Evolutionary conservation across 371 early-diverging fungal species (phyloP), one percentile per base, ranked within the genome.

Genomic region (Rhizopus arrhizus): DNA sequence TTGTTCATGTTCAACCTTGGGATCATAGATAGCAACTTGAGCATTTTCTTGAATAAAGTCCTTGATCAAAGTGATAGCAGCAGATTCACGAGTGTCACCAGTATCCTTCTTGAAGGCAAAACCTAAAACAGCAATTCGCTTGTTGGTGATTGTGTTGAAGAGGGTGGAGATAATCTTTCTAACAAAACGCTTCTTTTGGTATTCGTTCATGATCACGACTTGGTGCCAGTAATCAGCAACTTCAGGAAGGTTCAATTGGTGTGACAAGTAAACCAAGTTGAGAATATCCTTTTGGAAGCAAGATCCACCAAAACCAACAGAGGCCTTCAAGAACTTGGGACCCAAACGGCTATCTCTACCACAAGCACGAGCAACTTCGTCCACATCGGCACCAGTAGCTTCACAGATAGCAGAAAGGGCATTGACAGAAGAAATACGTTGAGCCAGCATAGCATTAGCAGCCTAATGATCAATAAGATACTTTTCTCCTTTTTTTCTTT

Each of bases 51-150:
- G 82, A 53, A 95, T 78, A 52, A 95, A 88, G 70, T 86, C 85
- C 74, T 90, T 87, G 75, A 86, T 84, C 54, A 97, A 74, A 4
- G 88, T 85, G 55, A 94, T 94, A 47, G 97, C 95, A 35, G 97
- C 93, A 48, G 93, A 91, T 80, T 95, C 95, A 63, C 97, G 87
- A 36, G 97, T 92, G 74, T 97, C 97, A 54, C 95, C 95, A 29
- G 96, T 97, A 65, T 95, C 91, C 84, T 93, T 93, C 84, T 97
- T 97, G 85, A 93, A 97, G 7, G 97, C 96, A 70, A 95, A 97
- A 29, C 97, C 97, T 45, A 92, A 83, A 22, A 94, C 80, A 7
- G 93, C 91, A 65, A 97, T 84, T 57, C 81, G 82, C 81, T 91
- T 93, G 79, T 90, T 84, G 54, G 90, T 88, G 69, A 95, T 88